A percentile compares a stretch with the other conserved stretches of the same genome.
Conservation (phyloP, 1,139 yeast genomes). For the Yamadazyma conglobata region DNA sequence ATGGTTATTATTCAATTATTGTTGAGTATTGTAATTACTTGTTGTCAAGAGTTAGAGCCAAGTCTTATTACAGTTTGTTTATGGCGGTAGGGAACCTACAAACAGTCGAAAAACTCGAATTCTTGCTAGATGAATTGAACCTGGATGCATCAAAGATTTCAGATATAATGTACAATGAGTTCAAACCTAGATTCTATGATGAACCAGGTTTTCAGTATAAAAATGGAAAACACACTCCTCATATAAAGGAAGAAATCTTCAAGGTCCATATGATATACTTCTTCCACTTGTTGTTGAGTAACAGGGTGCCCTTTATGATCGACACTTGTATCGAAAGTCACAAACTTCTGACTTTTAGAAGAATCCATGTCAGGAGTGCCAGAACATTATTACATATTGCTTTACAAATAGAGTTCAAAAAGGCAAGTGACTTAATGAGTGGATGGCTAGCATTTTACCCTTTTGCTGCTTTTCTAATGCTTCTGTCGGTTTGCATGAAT, state of each 20-base stretch:
- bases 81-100: slow-evolving; percentile 21
- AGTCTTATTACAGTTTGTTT: slow-evolving; percentile 29
- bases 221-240: neutral
- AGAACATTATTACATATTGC: slow-evolving; percentile 32
- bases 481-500: slow-evolving; percentile 32
- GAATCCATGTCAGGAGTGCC: slow-evolving; percentile 33
- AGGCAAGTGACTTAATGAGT: slow-evolving; percentile 15
- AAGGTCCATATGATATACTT: slow-evolving; percentile 29
- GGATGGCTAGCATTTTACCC: slow-evolving; percentile 36
- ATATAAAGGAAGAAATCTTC: slow-evolving; percentile 12
- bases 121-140: slow-evolving; percentile 21
- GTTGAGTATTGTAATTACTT: slow-evolving; percentile 14
- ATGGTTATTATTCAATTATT: slow-evolving; percentile 2
- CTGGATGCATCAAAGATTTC: slow-evolving; percentile 18
- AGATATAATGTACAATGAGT: slow-evolving; percentile 12
- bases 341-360: slow-evolving; percentile 22
- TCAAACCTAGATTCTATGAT: slow-evolving; percentile 26
- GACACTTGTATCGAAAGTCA: slow-evolving; percentile 16
- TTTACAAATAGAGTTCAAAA: slow-evolving; percentile 12
- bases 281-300: slow-evolving; percentile 34
- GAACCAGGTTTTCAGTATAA: slow-evolving; percentile 22
- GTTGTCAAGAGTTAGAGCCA: slow-evolving; percentile 24
- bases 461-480: slow-evolving; percentile 32
- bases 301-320: slow-evolving; percentile 31
- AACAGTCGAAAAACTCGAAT: slow-evolving; percentile 16